Conservation (phyloP, 1,284 basidiomycete species). For the Ganoderma lucidum region DNA sequence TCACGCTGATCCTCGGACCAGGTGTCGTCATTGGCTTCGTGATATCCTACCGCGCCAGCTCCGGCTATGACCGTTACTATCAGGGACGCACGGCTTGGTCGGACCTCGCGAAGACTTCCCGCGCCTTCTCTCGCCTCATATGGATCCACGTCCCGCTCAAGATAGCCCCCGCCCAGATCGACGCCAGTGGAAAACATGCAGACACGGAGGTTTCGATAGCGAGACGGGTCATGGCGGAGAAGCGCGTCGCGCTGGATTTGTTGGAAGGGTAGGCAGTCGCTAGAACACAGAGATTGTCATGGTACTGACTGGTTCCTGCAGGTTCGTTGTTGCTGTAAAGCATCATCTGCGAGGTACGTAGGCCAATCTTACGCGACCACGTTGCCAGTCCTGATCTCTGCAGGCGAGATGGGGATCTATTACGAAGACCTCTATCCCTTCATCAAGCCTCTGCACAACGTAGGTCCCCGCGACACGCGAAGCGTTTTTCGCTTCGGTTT, state of each 20-base stretch:
- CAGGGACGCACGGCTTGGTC: slow-evolving; percentile 68
- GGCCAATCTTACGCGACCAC: not conserved
- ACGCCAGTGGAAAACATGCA: slow-evolving; percentile 28
- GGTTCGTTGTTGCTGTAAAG: slow-evolving; percentile 67
- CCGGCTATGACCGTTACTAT: slow-evolving; percentile 73
- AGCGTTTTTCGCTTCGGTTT: not conserved
- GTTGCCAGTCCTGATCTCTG: not conserved
- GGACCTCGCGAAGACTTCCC: slow-evolving; percentile 59
- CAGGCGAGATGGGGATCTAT: slow-evolving; percentile 63
- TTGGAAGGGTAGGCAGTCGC: slow-evolving; percentile 53
- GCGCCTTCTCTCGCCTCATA: slow-evolving; percentile 59
- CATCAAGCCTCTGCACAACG: slow-evolving; percentile 50
- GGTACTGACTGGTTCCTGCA: slow-evolving; percentile 30
- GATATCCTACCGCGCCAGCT: slow-evolving; percentile 39
- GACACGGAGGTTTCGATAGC: slow-evolving; percentile 52
- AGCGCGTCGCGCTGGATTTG: slow-evolving; percentile 63
- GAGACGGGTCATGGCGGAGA: slow-evolving; percentile 64
- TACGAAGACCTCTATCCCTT: slow-evolving; percentile 66
- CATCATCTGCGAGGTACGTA: slow-evolving; percentile 64
- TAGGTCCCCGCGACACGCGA: slow-evolving; percentile 19
- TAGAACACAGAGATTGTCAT: too few species aligned
- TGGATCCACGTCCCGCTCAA: slow-evolving; percentile 71
- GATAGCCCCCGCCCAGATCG: slow-evolving; percentile 30
- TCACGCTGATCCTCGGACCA: not conserved
- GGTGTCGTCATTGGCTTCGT: not conserved